Base-by-base conservation (phyloP, 495 filamentous ascomycete species). In the Aspergillus saccharolyticus region DNA sequence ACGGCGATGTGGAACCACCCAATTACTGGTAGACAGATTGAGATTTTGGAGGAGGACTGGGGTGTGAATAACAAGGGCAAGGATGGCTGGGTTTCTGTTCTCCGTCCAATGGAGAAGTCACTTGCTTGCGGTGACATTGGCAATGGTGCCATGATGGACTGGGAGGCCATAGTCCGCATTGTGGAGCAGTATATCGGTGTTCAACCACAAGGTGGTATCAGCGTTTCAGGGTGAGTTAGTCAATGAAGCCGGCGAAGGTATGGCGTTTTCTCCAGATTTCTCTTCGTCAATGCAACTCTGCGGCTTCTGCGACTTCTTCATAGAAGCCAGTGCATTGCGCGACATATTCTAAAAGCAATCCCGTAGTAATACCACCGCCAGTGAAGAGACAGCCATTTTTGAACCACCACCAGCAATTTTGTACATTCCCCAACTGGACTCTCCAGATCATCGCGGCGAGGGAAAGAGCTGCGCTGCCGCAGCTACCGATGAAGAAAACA, bases 351-450 rank as follows among this genome's bases (percentile, higher is more conserved):
- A 74, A 78, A n/a, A 81, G 53, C 57, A 90, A 64, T 7, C 87
- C 87, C 50, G 81, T 53, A 7, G 82, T 73, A 58, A 90, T 84
- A 1, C 78, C 84, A 28, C 87, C 87, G 16, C 88, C 87, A 20
- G 84, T 87, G 50, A 87, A 70, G 70, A 83, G 81, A 53, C 82
- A 85, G 20, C 87, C 88, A 62, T 87, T 85, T 62, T 79, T 84
- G 63, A 98, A 98, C 95, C 95, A 98, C 87, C 90, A 92, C 91
- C 92, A 97, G 65, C 94, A 98, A 65, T 90, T 87, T 64, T 81
- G 79, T 30, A 90, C 89, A 61, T 81, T 86, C 70, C 94, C 90
- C 60, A 98, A 67, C 54, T 88, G 88, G 17, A 96, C 95, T 64
- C 78, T 87, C 78, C 83, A 87, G 30, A 97, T 96, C 91, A 97